These are phyloP conservation scores for Ceratobasidium papillatum DNA, from an alignment of 1,284 basidiomycete genomes.

Conservation along the genomic window DNA sequence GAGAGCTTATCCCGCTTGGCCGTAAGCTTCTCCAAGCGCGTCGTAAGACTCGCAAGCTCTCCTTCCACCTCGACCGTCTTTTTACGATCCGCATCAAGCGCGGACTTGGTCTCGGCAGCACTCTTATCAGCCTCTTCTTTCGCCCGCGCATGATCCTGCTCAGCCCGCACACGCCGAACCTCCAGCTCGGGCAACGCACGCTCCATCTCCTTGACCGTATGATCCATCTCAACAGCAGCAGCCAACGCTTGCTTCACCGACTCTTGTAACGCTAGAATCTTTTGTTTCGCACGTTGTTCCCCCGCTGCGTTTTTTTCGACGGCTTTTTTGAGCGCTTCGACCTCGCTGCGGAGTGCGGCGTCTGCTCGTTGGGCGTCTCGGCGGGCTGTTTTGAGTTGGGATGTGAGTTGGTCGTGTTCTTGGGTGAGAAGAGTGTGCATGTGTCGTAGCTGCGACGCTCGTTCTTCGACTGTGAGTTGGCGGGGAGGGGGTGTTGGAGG, in stretches of 20 bases:
- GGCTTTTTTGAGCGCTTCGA: slow-evolving; percentile 74
- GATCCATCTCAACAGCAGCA: slow-evolving; percentile 65
- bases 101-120: slow-evolving; percentile 51
- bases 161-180: slow-evolving; percentile 56
- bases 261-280: slow-evolving; percentile 78
- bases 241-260: slow-evolving; percentile 73
- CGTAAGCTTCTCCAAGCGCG: slow-evolving; percentile 62
- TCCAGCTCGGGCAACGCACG: slow-evolving; percentile 60
- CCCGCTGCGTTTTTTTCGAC: slow-evolving; percentile 71
- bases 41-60: slow-evolving; percentile 56
- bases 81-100: slow-evolving; percentile 56
- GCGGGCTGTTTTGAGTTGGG: slow-evolving; percentile 70
- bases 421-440: slow-evolving; percentile 63
- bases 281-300: slow-evolving; percentile 75
- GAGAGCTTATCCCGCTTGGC: slow-evolving; percentile 68
- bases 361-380: slow-evolving; percentile 79
- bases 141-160: slow-evolving; percentile 58
- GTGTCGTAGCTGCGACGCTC: slow-evolving; percentile 66
- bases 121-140: slow-evolving; percentile 53
- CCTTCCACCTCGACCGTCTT: slow-evolving; percentile 58
- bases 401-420: slow-evolving; percentile 68
- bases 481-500: slow-evolving; percentile 40
- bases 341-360: slow-evolving; percentile 74
- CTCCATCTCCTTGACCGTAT: slow-evolving; percentile 61
- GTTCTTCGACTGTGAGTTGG: slow-evolving; percentile 62